Evolutionary conservation across 768 basidiomycete species (phyloP).

Genomic region (Gymnopilus junonius): DNA sequence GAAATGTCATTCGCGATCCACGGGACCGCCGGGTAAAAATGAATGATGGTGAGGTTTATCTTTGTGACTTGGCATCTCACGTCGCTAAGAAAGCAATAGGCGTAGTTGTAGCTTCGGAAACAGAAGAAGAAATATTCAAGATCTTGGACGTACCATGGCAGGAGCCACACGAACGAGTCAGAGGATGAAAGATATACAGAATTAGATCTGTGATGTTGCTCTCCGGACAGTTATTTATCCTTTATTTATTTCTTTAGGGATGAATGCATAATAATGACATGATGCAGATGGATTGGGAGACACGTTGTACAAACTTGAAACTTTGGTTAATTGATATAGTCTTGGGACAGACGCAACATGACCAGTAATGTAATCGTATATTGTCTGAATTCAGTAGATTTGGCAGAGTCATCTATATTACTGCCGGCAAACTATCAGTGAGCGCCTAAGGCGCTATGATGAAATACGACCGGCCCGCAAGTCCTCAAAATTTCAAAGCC

Average conservation of each 20-base stretch:
- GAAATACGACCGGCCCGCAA: not conserved
- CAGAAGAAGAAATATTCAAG: conserved; percentile 85
- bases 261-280: too few species aligned
- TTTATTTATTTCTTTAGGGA: too few species aligned
- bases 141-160: conserved; percentile 83
- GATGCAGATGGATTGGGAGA: not conserved
- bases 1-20: conserved; percentile 73
- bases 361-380: too few species aligned
- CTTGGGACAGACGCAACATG: too few species aligned
- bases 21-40: conserved; percentile 63
- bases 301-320: too few species aligned
- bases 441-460: not conserved
- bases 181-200: conserved; percentile 32
- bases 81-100: conserved; percentile 43
- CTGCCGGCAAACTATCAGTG: not conserved
- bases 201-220: too few species aligned
- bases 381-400: not conserved
- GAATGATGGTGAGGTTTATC: conserved; percentile 51
- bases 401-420: not conserved
- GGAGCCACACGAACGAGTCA: conserved; percentile 74
- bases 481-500: not conserved
- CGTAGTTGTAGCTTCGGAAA: conserved; percentile 74
- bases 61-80: not conserved
- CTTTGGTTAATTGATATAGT: too few species aligned
- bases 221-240: not conserved